Evolutionary conservation across 306 rosid species (phyloP).

Genomic region (Rosa lucieae): DNA sequence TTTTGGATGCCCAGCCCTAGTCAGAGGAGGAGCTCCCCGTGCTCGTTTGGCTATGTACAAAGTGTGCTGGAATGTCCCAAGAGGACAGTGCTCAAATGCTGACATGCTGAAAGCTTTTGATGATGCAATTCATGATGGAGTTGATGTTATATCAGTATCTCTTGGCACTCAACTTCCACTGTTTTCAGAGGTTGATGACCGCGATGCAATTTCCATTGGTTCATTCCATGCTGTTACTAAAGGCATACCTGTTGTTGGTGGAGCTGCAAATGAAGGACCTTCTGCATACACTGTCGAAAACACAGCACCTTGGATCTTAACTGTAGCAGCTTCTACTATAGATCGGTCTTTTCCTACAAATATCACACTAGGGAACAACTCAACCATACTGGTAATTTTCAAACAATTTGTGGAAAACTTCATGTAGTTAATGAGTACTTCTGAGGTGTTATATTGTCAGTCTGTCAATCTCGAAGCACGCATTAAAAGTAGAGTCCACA

Average conservation of each 20-base stretch:
- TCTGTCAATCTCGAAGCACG: not conserved
- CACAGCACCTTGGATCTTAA: constrained; percentile 47
- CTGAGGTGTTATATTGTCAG: not conserved
- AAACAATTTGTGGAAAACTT: not conserved
- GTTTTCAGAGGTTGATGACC: constrained; percentile 33
- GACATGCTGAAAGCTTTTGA: constrained; percentile 54
- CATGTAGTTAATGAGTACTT: not conserved
- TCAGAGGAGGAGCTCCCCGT: constrained; percentile 51
- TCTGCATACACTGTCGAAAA: constrained; percentile 36
- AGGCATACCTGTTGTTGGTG: constrained; percentile 44
- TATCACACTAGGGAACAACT: constrained; percentile 45
- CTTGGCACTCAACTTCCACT: constrained; percentile 36
- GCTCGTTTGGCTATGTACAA: constrained; percentile 51
- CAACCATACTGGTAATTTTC: constrained; percentile 37
- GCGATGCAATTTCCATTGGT: constrained; percentile 34
- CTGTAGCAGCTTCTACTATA: constrained; percentile 44
- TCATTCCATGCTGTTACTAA: constrained; percentile 51
- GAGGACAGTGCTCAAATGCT: constrained; percentile 35
- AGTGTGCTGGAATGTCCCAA: constrained; percentile 46
- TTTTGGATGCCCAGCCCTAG: no score
- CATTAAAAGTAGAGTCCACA: not conserved
- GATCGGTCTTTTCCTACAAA: constrained; percentile 52
- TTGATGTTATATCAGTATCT: constrained; percentile 47
- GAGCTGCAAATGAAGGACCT: constrained; percentile 49
- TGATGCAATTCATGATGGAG: constrained; percentile 51